These are phyloP conservation scores for Tieghemostelium lacteum DNA, from an alignment of 78 protist genomes.

Conservation along the genomic window DNA sequence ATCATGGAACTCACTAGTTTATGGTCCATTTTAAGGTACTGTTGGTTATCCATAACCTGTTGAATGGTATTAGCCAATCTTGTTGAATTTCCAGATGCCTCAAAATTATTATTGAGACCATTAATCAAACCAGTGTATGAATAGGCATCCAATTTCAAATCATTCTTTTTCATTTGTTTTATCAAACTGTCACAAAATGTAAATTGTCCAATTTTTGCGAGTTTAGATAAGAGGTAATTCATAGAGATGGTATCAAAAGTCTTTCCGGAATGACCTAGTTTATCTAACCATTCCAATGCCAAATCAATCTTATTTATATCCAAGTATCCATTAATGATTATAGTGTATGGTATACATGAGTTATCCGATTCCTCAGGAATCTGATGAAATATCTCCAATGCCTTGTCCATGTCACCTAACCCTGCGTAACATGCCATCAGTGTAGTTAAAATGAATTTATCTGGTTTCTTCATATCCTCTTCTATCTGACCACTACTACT, in stretches of 20 bases:
- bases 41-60: not conserved
- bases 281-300: not conserved
- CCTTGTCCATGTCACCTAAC: not conserved
- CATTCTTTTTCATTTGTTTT: not conserved
- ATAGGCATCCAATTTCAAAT: not conserved
- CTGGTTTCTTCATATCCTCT: no score
- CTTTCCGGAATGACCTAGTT: not conserved
- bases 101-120: not conserved
- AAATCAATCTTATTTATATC: not conserved
- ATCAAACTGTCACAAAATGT: not conserved
- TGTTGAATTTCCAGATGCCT: not conserved
- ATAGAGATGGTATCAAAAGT: not conserved
- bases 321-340: not conserved
- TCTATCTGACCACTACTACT: not conserved
- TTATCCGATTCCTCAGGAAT: not conserved
- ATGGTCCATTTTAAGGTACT: not conserved
- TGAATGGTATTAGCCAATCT: not conserved
- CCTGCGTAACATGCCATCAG: not conserved
- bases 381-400: not conserved
- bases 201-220: conserved; percentile 6
- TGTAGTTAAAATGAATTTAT: not conserved
- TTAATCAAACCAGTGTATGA: not conserved
- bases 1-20: no score
- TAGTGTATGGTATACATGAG: not conserved
- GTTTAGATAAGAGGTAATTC: not conserved